Percentiles rank a stretch among this genome's conserved stretches.
Conservation (phyloP, 73 alveolate species). For the Paramecium bursaria region DNA sequence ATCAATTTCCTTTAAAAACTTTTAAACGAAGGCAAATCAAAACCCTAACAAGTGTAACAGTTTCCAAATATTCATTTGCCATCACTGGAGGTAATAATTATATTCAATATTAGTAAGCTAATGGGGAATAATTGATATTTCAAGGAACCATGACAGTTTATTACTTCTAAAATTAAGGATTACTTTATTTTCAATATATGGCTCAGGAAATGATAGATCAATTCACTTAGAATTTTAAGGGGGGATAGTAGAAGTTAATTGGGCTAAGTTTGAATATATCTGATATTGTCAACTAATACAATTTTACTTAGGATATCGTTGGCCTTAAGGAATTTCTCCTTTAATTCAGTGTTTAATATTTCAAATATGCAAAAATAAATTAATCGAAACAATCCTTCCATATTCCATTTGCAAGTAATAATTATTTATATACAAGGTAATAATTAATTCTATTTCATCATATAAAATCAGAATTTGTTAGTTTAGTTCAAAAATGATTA, state of each 20-base stretch:
- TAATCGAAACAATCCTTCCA: slow-evolving; percentile 11
- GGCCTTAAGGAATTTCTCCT: neutral
- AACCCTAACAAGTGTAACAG: slow-evolving; percentile 1
- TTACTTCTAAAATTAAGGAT: slow-evolving; percentile 16
- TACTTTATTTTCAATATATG: slow-evolving; percentile 43
- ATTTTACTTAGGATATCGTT: neutral
- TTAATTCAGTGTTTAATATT: slow-evolving; percentile 42
- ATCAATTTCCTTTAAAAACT: no score
- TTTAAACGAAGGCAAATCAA: neutral
- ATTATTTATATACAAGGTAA: slow-evolving; percentile 35
- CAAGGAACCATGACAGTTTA: slow-evolving; percentile 49
- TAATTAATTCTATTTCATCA: slow-evolving; percentile 1
- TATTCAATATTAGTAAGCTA: slow-evolving; percentile 6
- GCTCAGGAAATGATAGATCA: slow-evolving; percentile 41
- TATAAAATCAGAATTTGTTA: neutral
- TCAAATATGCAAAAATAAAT: slow-evolving; percentile 44
- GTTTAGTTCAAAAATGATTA: slow-evolving; percentile 37
- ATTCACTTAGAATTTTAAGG: neutral
- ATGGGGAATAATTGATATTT: slow-evolving; percentile 3
- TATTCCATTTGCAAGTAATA: neutral
- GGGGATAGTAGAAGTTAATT: neutral
- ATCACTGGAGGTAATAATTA: slow-evolving; percentile 7
- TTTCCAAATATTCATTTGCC: slow-evolving; percentile 56
- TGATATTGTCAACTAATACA: slow-evolving; percentile 41
- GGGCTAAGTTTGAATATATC: slow-evolving; percentile 28